These are phyloP conservation scores for Aspergillus fumigatiaffinis DNA, from an alignment of 2,329 filamentous ascomycete species.

Conservation along the genomic window DNA sequence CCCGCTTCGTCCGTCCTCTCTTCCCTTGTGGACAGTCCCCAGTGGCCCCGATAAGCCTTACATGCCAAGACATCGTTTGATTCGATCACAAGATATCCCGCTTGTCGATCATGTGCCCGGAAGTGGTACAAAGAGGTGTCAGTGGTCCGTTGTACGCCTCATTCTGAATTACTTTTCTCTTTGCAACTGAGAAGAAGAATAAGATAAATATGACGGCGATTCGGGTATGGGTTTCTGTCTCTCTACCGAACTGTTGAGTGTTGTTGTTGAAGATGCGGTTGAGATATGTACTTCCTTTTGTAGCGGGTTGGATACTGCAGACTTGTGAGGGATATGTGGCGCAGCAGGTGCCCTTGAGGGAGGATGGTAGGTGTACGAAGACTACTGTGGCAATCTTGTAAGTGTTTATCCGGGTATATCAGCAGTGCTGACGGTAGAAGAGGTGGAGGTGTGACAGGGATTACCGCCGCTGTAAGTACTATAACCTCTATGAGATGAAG, in stretches of 20 bases:
- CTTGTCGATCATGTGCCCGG: conserved; percentile 1
- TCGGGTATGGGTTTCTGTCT: too few species aligned
- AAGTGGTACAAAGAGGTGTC: neutral
- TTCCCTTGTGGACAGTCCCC: neutral
- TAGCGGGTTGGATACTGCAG: neutral
- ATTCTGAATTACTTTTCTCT: neutral
- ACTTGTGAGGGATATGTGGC: conserved; percentile 14
- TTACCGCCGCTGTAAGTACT: conserved; percentile 54
- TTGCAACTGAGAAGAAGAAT: neutral
- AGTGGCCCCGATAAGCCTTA: neutral
- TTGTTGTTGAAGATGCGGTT: neutral
- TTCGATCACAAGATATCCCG: conserved; percentile 1
- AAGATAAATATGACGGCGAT: neutral
- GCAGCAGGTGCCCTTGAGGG: conserved; percentile 8
- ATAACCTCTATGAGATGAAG: neutral
- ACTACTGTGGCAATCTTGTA: conserved; percentile 35
- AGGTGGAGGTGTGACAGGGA: conserved; percentile 60
- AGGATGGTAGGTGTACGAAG: conserved; percentile 22
- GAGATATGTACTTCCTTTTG: neutral
- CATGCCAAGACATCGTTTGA: conserved; percentile 4
- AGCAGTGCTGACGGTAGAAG: conserved; percentile 12
- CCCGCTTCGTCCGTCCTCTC: conserved; percentile 5
- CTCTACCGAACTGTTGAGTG: too few species aligned
- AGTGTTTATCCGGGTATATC: conserved; percentile 4
- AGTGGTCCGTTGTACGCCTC: neutral